phyloP scores from a whole-genome alignment of 2,329 filamentous ascomycete genomes.

The Pestalotiopsis sp. region DNA sequence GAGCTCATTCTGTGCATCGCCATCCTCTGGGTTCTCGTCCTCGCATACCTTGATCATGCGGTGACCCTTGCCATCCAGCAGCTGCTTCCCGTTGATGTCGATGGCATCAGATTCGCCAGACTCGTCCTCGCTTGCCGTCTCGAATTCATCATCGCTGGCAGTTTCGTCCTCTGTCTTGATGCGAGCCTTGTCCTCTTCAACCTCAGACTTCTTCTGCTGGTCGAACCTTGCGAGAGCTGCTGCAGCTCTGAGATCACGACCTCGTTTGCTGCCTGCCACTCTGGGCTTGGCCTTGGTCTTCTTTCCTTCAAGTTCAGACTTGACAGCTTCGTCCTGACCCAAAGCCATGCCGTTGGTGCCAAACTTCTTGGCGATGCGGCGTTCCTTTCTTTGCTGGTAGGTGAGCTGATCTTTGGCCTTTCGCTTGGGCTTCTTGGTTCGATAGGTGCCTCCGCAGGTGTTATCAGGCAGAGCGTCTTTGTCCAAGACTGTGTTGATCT shows the following conservation, averaged over 20 bases:
- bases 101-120: conserved; percentile 51
- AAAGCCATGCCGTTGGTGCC: conserved; percentile 70
- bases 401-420: conserved; percentile 56
- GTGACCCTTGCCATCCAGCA: conserved; percentile 68
- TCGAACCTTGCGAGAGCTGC: conserved; percentile 77
- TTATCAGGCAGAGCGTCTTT: conserved; percentile 68
- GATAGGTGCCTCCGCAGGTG: conserved; percentile 81
- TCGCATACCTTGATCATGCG: conserved; percentile 76
- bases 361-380: conserved; percentile 76
- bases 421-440: conserved; percentile 60
- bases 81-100: conserved; percentile 65
- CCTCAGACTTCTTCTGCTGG: conserved; percentile 55
- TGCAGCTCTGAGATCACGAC: conserved; percentile 74
- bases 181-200: conserved; percentile 43
- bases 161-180: conserved; percentile 27
- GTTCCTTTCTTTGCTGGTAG: conserved; percentile 75
- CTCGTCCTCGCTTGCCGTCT: conserved; percentile 45
- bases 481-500: conserved; percentile 51
- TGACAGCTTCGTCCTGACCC: conserved; percentile 69
- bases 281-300: conserved; percentile 67
- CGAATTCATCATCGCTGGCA: conserved; percentile 38
- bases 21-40: conserved; percentile 63
- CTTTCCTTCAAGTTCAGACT: conserved; percentile 69
- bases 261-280: conserved; percentile 74
- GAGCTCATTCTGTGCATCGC: conserved; percentile 64